These are phyloP conservation scores for Penicillium sp. DNA, from an alignment of 2,329 filamentous ascomycete species.

Conservation along the genomic window DNA sequence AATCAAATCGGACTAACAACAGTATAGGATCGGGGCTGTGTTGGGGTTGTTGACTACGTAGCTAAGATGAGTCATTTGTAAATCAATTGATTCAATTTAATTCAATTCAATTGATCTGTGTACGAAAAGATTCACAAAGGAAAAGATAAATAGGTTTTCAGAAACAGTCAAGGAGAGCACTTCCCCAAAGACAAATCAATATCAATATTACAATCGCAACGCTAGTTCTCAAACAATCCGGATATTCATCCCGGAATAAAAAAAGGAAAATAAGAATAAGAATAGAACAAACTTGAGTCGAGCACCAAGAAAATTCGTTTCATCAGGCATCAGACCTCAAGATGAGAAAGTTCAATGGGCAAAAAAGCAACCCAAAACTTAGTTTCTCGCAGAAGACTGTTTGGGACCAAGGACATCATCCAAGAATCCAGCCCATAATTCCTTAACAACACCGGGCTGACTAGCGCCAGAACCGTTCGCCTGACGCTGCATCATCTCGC, in stretches of 20 bases:
- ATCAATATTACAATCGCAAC: conserved; percentile 18
- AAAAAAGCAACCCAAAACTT: neutral
- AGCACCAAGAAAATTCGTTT: conserved; percentile 11
- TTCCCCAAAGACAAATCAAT: conserved; percentile 5
- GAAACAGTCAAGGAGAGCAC: conserved; percentile 1
- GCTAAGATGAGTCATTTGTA: neutral
- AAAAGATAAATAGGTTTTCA: neutral
- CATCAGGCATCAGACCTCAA: neutral
- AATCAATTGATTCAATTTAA: neutral
- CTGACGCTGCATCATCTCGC: conserved; percentile 36
- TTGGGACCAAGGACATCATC: conserved; percentile 41
- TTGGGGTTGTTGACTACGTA: neutral
- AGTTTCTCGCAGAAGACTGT: conserved; percentile 11
- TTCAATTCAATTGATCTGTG: neutral
- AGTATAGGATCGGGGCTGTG: neutral
- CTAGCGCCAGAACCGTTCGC: conserved; percentile 29
- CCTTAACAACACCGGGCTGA: conserved; percentile 32
- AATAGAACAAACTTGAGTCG: conserved; percentile 1
- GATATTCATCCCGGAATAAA: neutral
- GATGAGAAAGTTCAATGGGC: neutral
- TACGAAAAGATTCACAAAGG: neutral
- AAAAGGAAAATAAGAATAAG: neutral
- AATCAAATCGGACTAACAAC: neutral
- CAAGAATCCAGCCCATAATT: conserved; percentile 38
- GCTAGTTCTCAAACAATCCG: conserved; percentile 15